Base-by-base conservation (phyloP, 1,284 basidiomycete genomes). In the Neonothopanus nambi region DNA sequence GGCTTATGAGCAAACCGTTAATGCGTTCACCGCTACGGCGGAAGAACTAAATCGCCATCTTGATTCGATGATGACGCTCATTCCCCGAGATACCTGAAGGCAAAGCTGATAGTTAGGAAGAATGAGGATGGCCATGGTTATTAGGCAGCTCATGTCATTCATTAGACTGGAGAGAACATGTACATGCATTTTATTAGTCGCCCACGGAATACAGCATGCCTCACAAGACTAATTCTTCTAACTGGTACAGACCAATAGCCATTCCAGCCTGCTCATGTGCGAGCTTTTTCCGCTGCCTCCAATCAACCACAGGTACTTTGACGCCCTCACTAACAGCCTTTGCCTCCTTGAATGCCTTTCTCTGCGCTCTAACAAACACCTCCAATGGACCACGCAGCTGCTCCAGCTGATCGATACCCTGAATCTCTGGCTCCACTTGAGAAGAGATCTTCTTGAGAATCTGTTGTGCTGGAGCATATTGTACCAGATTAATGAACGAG, bases 221-320 rank as follows among this genome's bases (percentile, higher is more conserved):
- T 3, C 38, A 87, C 56, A 89, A 63, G 40, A 79, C 71, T 55
- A 90, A 71, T 61, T 89, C 85, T 61, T 91, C 88, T 56, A 90
- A 62, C 64, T 81, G 82, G 66, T 91, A 90, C 58, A 83, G 61
- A 24, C 86, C 85, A 51, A 89, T 71, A 35, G 73, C 74, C 57
- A 83, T 70, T 37, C 70, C 74, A 24, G 75, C 75, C 58, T 78
- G 78, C 57, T 84, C 80, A 47, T 76, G 76, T 12, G 71, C 72
- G 53, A 73, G 67, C 63, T 79, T 85, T 63, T 71, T 75, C 60
- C 79, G 74, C 65, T 77, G 75, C 57, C 76, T 76, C 84, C 80
- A 85, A 63, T 87, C 85, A 11, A 59, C 59, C 28, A 40, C 18
- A 13, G 63, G 56, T 49, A 64, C 62, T 17, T 51, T 33, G 11